Percentiles rank a stretch among this genome's conserved stretches.
Conservation (phyloP, 1,139 yeast species). For the Pichia inconspicua region DNA sequence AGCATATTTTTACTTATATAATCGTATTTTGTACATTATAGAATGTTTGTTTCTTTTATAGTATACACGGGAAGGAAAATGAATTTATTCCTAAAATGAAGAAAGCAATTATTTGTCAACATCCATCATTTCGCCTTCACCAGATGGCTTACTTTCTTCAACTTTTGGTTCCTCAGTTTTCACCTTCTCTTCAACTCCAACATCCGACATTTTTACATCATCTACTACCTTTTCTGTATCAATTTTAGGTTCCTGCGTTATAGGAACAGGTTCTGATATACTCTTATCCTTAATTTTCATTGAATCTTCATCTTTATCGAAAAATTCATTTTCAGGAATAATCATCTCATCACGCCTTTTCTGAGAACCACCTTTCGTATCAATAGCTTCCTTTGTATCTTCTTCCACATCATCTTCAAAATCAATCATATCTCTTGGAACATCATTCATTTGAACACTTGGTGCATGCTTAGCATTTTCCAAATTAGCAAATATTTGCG, state of each 20-base stretch:
- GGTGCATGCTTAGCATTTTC: slow-evolving; percentile 93
- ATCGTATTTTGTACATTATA: background rate
- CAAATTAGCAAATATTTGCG: slow-evolving; percentile 68
- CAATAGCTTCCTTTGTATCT: slow-evolving; percentile 65
- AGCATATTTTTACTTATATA: too few species aligned
- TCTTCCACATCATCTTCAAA: slow-evolving; percentile 73
- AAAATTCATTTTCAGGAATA: slow-evolving; percentile 61
- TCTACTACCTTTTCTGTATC: background rate
- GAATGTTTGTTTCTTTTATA: background rate
- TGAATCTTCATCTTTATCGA: slow-evolving; percentile 53
- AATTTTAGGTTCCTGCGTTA: background rate
- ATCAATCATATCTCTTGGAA: slow-evolving; percentile 82
- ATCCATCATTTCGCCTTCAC: background rate
- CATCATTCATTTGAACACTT: slow-evolving; percentile 85
- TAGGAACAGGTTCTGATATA: slow-evolving; percentile 1
- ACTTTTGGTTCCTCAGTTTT: background rate
- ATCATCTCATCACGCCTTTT: slow-evolving; percentile 70
- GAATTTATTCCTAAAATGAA: too few species aligned
- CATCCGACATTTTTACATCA: background rate
- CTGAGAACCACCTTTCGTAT: slow-evolving; percentile 87
- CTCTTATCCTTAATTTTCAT: slow-evolving; percentile 18
- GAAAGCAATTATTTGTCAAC: background rate
- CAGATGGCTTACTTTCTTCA: background rate
- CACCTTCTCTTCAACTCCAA: background rate
- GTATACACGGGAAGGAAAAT: background rate